Evolutionary conservation across 331 rosid genomes (phyloP).

Genomic region (Erythrophleum ivorense): DNA sequence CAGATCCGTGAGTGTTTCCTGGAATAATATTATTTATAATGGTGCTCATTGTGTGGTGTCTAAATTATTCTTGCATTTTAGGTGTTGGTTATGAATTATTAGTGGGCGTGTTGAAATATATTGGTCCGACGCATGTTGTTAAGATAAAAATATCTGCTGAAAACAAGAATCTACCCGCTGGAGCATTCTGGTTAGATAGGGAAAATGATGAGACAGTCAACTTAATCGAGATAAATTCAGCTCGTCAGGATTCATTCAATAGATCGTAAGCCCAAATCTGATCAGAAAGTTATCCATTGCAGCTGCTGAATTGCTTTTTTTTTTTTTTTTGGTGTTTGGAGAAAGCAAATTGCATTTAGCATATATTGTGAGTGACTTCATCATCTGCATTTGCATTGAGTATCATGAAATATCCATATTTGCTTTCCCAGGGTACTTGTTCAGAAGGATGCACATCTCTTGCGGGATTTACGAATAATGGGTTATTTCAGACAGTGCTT

Average conservation of each 20-base stretch:
- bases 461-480: conserved; percentile 77
- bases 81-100: conserved; percentile 82
- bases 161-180: conserved; percentile 80
- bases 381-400: conserved; percentile 2
- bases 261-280: conserved; percentile 71
- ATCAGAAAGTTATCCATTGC: conserved; percentile 26
- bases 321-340: background rate
- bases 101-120: conserved; percentile 75
- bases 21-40: background rate
- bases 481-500: conserved; percentile 92
- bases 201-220: conserved; percentile 43
- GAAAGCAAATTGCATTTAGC: background rate
- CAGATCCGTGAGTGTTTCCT: background rate
- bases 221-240: conserved; percentile 75
- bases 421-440: conserved; percentile 63
- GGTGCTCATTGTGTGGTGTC: conserved; percentile 10
- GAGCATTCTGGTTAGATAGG: conserved; percentile 76
- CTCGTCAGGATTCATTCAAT: conserved; percentile 73
- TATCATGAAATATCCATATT: conserved; percentile 29
- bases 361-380: background rate
- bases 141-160: conserved; percentile 74
- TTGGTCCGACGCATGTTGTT: conserved; percentile 82
- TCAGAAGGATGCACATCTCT: conserved; percentile 71
- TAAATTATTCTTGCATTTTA: conserved; percentile 43
- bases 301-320: background rate